phyloP scores from a whole-genome alignment of 2,329 filamentous ascomycete genomes.

The Diaporthe destruens region DNA sequence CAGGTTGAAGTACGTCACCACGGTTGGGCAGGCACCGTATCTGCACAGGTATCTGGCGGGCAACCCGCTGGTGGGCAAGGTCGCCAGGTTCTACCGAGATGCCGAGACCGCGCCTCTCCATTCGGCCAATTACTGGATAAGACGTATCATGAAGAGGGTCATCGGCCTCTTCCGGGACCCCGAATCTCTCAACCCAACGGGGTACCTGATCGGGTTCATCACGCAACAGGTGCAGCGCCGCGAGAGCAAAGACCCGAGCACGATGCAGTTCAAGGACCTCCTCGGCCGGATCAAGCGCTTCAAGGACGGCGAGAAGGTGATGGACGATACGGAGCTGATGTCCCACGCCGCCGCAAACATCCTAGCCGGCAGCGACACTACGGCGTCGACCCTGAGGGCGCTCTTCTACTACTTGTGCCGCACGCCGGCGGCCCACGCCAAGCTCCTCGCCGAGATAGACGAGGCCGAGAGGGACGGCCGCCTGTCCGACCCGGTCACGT shows the following conservation, averaged over 20 bases:
- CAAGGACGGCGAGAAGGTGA: conserved; percentile 31
- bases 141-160: too few relatives aligned
- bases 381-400: conserved; percentile 59
- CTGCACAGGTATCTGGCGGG: conserved; percentile 15
- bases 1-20: conserved; percentile 13
- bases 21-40: conserved; percentile 17
- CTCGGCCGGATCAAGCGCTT: conserved; percentile 26
- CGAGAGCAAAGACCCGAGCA: conserved; percentile 7
- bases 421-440: conserved; percentile 55
- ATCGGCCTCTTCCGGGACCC: not conserved
- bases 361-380: conserved; percentile 64
- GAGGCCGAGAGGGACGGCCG: conserved; percentile 48
- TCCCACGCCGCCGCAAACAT: conserved; percentile 10
- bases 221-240: not conserved
- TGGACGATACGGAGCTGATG: conserved; percentile 18
- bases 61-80: not conserved
- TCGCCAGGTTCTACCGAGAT: too few relatives aligned
- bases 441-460: conserved; percentile 59
- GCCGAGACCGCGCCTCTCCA: too few relatives aligned
- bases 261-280: not conserved
- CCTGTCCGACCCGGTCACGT: conserved; percentile 49
- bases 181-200: conserved; percentile 4
- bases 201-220: conserved; percentile 26
- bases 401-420: conserved; percentile 61
- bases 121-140: not conserved